Evolutionary conservation across 352 stramenopile genomes (phyloP), one percentile per base, ranked within the genome.

Genomic region (Phytophthora megakarya): DNA sequence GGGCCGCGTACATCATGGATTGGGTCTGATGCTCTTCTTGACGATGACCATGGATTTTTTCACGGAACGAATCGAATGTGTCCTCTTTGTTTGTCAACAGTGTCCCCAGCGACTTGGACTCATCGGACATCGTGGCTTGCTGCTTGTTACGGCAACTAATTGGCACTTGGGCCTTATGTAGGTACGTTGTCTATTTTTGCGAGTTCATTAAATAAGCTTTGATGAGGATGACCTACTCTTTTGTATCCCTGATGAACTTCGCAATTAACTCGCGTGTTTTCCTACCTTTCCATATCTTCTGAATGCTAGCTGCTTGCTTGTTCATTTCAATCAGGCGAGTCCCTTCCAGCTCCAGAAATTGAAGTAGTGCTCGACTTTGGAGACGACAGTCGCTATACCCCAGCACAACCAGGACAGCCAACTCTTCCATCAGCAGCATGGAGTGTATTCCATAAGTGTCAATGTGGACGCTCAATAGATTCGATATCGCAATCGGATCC

Each of bases 1-100:
- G 85, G 7, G 80, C 80, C 18, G 81, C 81, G 55, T 91, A 92
- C 83, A 94, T 88, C 70, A 94, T 86, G 12, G 72, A 82, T 16
- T 86, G 73, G 7, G 76, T 82, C 25, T 76, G 69, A 49, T 89
- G 78, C 23, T 86, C 74, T 42, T 88, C 80, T 22, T 73, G 32
- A 22, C 33, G 58, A 12, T 61, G 26, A 4, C 22, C 35, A 15
- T 70, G 44, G 13, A 47, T 18, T 33, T 70, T 56, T 4, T 67
- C 49, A 25, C 25, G 45, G 12, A 60, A 64, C 23, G 61, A 64
- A 2, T 22, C 47, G 1, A 46, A 46, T 5, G 40, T 18, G 10
- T 35, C 60, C 42, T 42, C 47, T 54, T 65, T 73, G 3, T 51
- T 37, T 4, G 66, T 48, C 49, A 74, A 56, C 22, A 61, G 18